Evolutionary conservation across 2,329 filamentous ascomycete genomes (phyloP), one percentile per base, ranked within the genome.

Genomic region (Venturia carpophila): DNA sequence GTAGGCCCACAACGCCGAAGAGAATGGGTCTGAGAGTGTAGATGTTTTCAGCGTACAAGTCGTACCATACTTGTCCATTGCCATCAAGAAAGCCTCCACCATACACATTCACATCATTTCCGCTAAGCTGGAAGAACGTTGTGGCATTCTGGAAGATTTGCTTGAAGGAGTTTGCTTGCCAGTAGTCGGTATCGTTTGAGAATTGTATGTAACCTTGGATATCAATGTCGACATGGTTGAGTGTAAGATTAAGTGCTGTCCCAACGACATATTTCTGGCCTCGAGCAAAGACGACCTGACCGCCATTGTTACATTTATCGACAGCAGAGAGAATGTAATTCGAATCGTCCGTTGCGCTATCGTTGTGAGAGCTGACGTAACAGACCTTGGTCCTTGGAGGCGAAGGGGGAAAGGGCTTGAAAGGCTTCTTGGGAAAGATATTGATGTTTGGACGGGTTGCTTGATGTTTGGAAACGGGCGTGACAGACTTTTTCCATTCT

Each of bases 181-280:
- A 90, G 74, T 89, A 90, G 68, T 84, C 80, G 1, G 86, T 87
- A 71, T 90, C 84, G 62, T 86, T 82, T 64, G 82, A 83, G 75
- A 90, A 90, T 65, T 82, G 77, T 24, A 89, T 79, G 30, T 80
- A 80, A 30, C 84, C 85, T 70, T 82, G 80, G 67, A 86, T 82
- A 67, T 84, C 83, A 5, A 89, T 75, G 71, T 90, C 87, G 41
- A 90, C 79, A 68, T 83, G 77, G 52, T 84, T 77, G 30, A 64
- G 62, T 71, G 86, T 88, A 68, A 89, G 74, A 69, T 90, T 84
- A 43, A 90, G 71, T 0, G 86, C 84, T 0, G 84, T 88, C 13
- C 81, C 85, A 67, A 90, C 82, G 1, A 79, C 83, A 71, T 89
- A 90, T 5, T 77, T 79, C 66, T 78, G 75, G 41, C 83, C 80